phyloP scores from a whole-genome alignment of 2,329 filamentous ascomycete species.

The Botrytis paeoniae region DNA sequence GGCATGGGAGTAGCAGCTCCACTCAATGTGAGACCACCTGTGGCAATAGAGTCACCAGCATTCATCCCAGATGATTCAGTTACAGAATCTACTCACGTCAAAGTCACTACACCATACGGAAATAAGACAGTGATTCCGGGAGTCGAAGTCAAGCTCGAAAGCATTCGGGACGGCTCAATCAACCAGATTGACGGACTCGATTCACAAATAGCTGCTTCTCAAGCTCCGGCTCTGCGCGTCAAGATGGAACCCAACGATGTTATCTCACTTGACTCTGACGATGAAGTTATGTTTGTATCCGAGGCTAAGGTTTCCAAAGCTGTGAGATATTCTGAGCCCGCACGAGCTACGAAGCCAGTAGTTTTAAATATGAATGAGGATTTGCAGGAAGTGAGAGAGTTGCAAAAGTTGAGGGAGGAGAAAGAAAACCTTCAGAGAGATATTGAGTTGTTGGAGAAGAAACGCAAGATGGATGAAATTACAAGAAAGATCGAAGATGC shows the following conservation, averaged over 20 bases:
- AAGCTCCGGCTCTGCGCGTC: fast-evolving
- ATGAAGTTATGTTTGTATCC: not conserved
- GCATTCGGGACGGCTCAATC: not conserved
- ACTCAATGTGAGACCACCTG: fast-evolving
- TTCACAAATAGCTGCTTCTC: not conserved
- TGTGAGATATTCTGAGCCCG: too few species aligned
- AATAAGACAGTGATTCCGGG: not conserved
- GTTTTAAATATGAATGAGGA: not conserved
- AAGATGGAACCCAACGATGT: not conserved
- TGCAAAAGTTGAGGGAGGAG: not conserved
- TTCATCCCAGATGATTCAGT: not conserved
- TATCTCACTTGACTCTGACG: not conserved
- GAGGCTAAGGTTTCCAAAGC: not conserved
- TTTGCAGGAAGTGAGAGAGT: not conserved
- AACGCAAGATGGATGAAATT: not conserved
- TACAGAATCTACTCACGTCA: not conserved
- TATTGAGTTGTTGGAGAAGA: not conserved
- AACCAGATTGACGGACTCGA: not conserved
- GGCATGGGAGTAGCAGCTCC: not conserved
- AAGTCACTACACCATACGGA: not conserved
- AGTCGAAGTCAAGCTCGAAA: not conserved
- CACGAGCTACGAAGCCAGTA: not conserved
- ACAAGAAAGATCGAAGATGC: not conserved
- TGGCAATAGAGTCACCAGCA: not conserved
- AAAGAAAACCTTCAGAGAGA: not conserved